Conservation (phyloP, 768 basidiomycete species). For the Macrolepiota fuliginosa region DNA sequence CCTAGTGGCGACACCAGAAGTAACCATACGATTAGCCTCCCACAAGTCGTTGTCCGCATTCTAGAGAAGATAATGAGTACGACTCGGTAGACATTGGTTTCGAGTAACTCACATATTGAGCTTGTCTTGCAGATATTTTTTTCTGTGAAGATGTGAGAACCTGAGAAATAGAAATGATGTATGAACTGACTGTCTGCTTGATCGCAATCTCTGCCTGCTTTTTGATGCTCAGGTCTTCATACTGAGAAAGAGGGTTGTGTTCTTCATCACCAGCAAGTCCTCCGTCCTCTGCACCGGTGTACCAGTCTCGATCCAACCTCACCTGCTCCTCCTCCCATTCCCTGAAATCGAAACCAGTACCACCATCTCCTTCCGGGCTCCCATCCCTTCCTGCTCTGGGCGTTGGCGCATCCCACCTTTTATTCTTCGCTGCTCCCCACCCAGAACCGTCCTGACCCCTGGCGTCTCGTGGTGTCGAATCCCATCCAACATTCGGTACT, state of each 20-base stretch:
- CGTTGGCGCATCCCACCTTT: slow-evolving; percentile 82
- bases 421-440: slow-evolving; percentile 58
- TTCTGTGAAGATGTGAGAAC: slow-evolving; percentile 44
- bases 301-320: slow-evolving; percentile 93
- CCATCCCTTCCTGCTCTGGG: slow-evolving; percentile 64
- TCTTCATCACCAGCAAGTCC: slow-evolving; percentile 86
- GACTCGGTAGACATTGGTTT: neutral
- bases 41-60: slow-evolving; percentile 98
- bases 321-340: slow-evolving; percentile 99
- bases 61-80: slow-evolving; percentile 36
- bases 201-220: slow-evolving; percentile 75
- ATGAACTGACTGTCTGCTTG: slow-evolving; percentile 62
- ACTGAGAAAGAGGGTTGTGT: slow-evolving; percentile 89
- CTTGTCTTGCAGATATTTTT: slow-evolving; percentile 90
- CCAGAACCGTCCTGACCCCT: slow-evolving; percentile 55
- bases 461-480: slow-evolving; percentile 76
- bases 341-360: slow-evolving; percentile 64
- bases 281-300: slow-evolving; percentile 87
- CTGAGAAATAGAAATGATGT: neutral
- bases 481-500: slow-evolving; percentile 92
- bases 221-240: slow-evolving; percentile 73
- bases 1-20: slow-evolving; percentile 90
- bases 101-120: slow-evolving; percentile 77
- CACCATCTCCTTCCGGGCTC: slow-evolving; percentile 70
- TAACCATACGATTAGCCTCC: slow-evolving; percentile 98